A percentile compares a stretch with the other conserved stretches of the same genome.
phyloP scores from a whole-genome alignment of 2,329 filamentous ascomycete genomes.

The Aspergillus amoenus region DNA sequence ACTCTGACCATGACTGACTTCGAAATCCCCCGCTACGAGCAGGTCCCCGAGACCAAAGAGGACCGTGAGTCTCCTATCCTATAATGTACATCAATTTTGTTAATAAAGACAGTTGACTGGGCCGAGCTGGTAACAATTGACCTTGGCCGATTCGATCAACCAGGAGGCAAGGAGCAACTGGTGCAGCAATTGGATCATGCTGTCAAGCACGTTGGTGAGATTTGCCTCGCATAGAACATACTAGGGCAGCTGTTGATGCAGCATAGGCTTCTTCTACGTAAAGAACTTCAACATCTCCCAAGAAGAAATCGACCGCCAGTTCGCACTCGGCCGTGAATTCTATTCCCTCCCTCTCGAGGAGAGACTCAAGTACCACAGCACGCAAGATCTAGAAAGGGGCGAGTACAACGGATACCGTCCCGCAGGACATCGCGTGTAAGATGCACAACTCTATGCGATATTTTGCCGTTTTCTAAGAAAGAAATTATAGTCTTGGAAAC shows the following conservation, averaged over 20 bases:
- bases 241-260: neutral
- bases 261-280: constrained; percentile 61
- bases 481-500: constrained; percentile 29
- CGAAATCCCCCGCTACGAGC: constrained; percentile 33
- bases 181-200: constrained; percentile 57
- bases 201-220: constrained; percentile 45
- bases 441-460: neutral
- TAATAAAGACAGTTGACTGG: constrained; percentile 42
- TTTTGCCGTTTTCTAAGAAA: neutral
- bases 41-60: constrained; percentile 50
- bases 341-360: constrained; percentile 58
- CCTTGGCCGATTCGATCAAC: constrained; percentile 53
- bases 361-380: constrained; percentile 56
- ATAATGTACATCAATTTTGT: constrained; percentile 9
- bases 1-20: neutral
- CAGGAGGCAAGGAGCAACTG: constrained; percentile 55
- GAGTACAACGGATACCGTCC: constrained; percentile 60
- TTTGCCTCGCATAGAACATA: neutral
- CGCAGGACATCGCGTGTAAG: constrained; percentile 41
- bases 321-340: constrained; percentile 60
- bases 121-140: constrained; percentile 60
- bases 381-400: constrained; percentile 49
- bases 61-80: constrained; percentile 23
- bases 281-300: constrained; percentile 62
- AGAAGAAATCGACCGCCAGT: constrained; percentile 61